These are phyloP conservation scores for Botrytis cinerea DNA, from an alignment of 2,329 filamentous ascomycete species.

Conservation along the genomic window DNA sequence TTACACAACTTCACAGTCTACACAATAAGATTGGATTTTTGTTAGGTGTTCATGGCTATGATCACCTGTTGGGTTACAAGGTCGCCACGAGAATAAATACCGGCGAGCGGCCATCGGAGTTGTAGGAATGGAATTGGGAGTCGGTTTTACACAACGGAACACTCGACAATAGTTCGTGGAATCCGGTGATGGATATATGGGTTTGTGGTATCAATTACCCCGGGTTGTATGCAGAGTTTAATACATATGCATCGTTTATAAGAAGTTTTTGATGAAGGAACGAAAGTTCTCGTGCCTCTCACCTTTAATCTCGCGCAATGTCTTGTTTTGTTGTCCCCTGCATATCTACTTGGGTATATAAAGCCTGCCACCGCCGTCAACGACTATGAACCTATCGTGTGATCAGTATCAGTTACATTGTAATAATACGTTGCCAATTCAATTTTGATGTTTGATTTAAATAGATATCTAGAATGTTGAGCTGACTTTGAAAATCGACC, in stretches of 20 bases:
- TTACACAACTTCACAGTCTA: background rate
- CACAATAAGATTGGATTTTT: background rate
- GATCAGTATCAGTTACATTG: background rate
- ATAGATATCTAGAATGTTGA: background rate
- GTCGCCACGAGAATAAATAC: background rate
- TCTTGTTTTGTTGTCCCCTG: too few relatives aligned
- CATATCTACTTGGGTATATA: background rate
- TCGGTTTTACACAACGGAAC: background rate
- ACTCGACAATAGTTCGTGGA: background rate
- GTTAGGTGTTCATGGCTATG: background rate
- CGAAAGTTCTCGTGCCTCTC: background rate
- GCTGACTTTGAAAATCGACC: background rate
- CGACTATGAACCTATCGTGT: background rate
- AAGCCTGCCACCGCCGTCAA: background rate
- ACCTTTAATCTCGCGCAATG: background rate
- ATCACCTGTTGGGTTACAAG: background rate
- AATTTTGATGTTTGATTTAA: fast-evolving
- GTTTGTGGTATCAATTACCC: background rate
- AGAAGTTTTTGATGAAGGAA: background rate
- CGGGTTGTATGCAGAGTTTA: background rate
- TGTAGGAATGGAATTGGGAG: background rate
- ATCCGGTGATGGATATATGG: background rate
- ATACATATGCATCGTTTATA: background rate
- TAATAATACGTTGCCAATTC: background rate
- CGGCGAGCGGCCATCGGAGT: background rate